Percentiles rank a stretch among this genome's conserved stretches.
Evolutionary conservation across 768 basidiomycete genomes (phyloP).

Genomic region (Collybia sp.): DNA sequence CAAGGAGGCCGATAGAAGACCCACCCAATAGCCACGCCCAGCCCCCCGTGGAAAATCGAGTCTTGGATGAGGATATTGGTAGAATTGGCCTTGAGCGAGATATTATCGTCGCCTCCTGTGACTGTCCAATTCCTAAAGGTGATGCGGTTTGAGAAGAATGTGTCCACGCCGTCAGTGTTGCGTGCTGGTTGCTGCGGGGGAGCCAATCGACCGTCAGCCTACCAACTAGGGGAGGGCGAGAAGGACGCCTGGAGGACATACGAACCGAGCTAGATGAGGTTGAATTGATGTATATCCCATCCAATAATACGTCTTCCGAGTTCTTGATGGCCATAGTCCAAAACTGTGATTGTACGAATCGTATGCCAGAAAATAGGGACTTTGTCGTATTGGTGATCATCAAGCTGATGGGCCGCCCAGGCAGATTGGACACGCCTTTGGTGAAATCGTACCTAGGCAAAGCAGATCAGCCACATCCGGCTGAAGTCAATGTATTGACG

Average conservation of each 20-base stretch:
- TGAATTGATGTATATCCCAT: constrained; percentile 34
- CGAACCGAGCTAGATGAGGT: constrained; percentile 26
- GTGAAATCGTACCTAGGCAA: constrained; percentile 29
- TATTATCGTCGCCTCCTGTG: constrained; percentile 32
- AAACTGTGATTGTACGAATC: constrained; percentile 36
- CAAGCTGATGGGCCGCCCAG: constrained; percentile 30
- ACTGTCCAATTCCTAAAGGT: constrained; percentile 32
- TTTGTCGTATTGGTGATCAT: constrained; percentile 29
- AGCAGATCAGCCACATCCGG: not conserved
- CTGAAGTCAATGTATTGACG: not conserved
- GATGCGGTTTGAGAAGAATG: constrained; percentile 30
- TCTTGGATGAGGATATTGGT: constrained; percentile 36
- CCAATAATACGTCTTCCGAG: constrained; percentile 28
- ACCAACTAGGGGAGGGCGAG: not conserved
- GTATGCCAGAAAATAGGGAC: constrained; percentile 27
- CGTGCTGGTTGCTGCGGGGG: constrained; percentile 18
- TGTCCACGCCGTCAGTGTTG: constrained; percentile 35
- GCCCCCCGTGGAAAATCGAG: constrained; percentile 28
- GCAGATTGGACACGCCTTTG: constrained; percentile 30
- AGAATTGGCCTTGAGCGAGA: constrained; percentile 35
- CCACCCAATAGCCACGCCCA: constrained; percentile 34
- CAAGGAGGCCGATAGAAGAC: not conserved
- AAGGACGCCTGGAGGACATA: not conserved
- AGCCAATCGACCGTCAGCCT: not conserved
- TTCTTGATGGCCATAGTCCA: constrained; percentile 34